Base-by-base conservation (phyloP, 2,329 filamentous ascomycete species). In the Fonsecaea nubica region DNA sequence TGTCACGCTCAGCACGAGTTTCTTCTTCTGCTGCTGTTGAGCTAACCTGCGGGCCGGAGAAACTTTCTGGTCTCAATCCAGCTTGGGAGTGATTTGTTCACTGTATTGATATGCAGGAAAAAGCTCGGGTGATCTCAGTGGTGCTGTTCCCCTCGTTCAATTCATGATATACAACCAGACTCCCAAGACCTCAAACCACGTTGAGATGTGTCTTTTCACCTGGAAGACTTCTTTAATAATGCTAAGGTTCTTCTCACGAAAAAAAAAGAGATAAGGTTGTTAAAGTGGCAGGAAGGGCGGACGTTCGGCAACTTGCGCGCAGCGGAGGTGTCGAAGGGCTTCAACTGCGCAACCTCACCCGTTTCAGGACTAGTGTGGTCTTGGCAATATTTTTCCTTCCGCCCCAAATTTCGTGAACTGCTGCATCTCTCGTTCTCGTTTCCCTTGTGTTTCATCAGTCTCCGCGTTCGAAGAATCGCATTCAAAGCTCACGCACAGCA, bases 381-480 rank as follows among this genome's bases (percentile, higher is more conserved):
- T 50, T 50, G 45, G 45, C 45, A 50, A 25, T 25, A 50, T 50
- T 25, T 50, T 50, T 50, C 25, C 45, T 21, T 50, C 8, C 18
- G 45, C 18, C 15, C 36, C n/a, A 61, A 59, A 32, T 4, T 30
- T 61, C 32, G 30, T 33, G 33, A 13, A 30, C 21, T 57, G 36
- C 32, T 8, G 5, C 12, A 30, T 62, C 33, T 15, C 40, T 62
- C 32, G 21, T 4, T 8, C 25, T 54, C 48, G 60, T 18, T 21
- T 33, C 63, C 54, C 65, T 64, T 45, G 58, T 58, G 18, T 36
- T 64, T 35, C 45, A 55, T 53, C 25, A 45, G 53, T 72, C 89
- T 91, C 89, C 92, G 97, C 93, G 93, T 86, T 93, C 92, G 88
- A 97, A 92, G 92, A 92, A 97, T 97, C 94, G 94, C 93, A 90